Conservation (phyloP, 1,139 yeast genomes). For the Groenewaldozyma auringiensis region DNA sequence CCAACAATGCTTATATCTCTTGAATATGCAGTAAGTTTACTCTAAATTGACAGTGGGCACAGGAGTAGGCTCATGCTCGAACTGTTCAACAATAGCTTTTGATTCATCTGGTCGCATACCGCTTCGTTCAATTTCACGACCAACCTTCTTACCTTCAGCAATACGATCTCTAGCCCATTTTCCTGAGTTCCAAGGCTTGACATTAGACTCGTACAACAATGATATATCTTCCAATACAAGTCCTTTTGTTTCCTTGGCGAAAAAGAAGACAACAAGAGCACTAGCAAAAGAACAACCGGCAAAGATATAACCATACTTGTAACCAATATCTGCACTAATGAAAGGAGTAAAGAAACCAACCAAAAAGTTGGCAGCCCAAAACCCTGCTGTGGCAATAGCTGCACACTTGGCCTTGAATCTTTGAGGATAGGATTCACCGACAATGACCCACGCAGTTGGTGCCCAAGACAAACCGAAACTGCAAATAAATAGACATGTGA, state of each 20-base stretch:
- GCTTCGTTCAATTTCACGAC: background rate
- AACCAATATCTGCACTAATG: conserved; percentile 23
- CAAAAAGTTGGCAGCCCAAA: conserved; percentile 71
- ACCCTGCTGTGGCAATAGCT: conserved; percentile 60
- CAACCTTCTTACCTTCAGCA: background rate
- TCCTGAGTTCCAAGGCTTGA: conserved; percentile 28
- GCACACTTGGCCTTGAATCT: conserved; percentile 74
- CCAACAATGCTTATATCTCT: too few relatives aligned
- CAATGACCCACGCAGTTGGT: conserved; percentile 46
- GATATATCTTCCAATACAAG: conserved; percentile 56
- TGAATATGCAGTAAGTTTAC: too few relatives aligned
- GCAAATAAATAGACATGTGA: conserved; percentile 71
- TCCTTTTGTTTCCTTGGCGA: conserved; percentile 68
- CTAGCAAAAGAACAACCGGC: conserved; percentile 59
- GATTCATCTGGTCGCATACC: conserved; percentile 1
- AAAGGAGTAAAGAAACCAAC: conserved; percentile 41
- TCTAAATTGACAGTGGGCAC: too few relatives aligned
- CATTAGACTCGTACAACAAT: conserved; percentile 18
- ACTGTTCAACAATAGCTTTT: conserved; percentile 1
- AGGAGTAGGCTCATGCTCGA: background rate
- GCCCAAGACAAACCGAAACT: conserved; percentile 87
- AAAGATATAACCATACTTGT: conserved; percentile 67
- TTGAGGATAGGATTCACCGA: conserved; percentile 71
- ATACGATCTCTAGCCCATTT: conserved; percentile 9
- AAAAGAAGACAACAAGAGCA: conserved; percentile 56